Conservation (phyloP, 2,329 filamentous ascomycete genomes). For the Aspergillus eucalypticola region DNA sequence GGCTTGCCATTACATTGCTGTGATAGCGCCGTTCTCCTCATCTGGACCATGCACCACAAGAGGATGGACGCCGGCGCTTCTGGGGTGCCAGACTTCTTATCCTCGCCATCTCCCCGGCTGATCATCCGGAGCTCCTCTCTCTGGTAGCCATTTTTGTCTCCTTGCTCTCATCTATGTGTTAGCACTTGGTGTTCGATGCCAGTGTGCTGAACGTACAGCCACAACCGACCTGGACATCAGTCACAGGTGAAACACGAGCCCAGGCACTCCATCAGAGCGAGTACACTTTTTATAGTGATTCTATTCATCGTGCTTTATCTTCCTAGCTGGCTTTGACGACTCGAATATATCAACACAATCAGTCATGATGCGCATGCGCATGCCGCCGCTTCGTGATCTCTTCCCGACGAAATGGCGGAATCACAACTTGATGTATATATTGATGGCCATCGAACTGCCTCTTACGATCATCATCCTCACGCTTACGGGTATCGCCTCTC, state of each 20-base stretch:
- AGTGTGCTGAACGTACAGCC: slow-evolving; percentile 36
- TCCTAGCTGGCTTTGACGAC: neutral
- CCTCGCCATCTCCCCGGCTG: slow-evolving; percentile 28
- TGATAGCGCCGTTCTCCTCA: slow-evolving; percentile 33
- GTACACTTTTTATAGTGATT: no score
- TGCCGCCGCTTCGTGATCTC: slow-evolving; percentile 36
- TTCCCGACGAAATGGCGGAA: slow-evolving; percentile 58
- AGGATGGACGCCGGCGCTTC: slow-evolving; percentile 16
- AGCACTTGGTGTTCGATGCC: slow-evolving; percentile 25
- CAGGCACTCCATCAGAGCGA: neutral
- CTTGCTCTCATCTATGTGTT: slow-evolving; percentile 17
- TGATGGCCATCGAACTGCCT: slow-evolving; percentile 58
- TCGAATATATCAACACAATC: neutral
- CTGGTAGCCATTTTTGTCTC: slow-evolving; percentile 16
- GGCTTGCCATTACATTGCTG: slow-evolving; percentile 21
- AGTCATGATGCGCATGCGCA: neutral
- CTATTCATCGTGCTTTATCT: neutral
- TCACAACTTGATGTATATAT: slow-evolving; percentile 52
- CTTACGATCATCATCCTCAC: slow-evolving; percentile 60
- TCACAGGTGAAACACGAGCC: neutral
- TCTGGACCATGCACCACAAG: slow-evolving; percentile 23
- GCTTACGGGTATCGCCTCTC: slow-evolving; percentile 62
- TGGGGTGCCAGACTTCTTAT: slow-evolving; percentile 28
- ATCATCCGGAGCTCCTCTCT: neutral
- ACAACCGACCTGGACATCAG: slow-evolving; percentile 42